Conservation (phyloP, 139 green algal species). For the Micromonas commoda region DNA sequence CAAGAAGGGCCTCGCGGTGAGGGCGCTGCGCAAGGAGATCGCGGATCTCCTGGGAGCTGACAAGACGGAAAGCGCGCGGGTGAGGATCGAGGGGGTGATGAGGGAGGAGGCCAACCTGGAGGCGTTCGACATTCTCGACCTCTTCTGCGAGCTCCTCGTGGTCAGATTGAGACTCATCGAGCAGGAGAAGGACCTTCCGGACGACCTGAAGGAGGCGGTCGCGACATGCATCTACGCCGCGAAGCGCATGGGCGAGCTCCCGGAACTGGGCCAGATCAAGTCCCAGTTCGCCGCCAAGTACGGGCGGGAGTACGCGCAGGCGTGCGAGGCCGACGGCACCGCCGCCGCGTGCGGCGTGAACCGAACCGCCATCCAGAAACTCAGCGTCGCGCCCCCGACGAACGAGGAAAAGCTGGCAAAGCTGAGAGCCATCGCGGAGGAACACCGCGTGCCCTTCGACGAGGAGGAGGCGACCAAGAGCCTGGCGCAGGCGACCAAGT, state of each 20-base stretch:
- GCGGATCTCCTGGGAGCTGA: slow-evolving; percentile 58
- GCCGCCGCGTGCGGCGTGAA: slow-evolving; percentile 10
- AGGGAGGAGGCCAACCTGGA: slow-evolving; percentile 48
- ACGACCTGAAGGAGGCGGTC: slow-evolving; percentile 61
- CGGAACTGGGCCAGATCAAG: slow-evolving; percentile 53
- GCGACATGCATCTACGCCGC: slow-evolving; percentile 36
- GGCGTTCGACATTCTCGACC: slow-evolving; percentile 74
- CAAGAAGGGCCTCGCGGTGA: slow-evolving; percentile 53
- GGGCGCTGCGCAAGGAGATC: slow-evolving; percentile 55
- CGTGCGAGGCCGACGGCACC: background rate
- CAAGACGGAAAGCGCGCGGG: slow-evolving; percentile 71
- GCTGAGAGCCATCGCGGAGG: slow-evolving; percentile 13
- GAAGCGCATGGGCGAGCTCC: slow-evolving; percentile 48
- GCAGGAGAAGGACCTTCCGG: slow-evolving; percentile 59
- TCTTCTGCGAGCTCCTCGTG: slow-evolving; percentile 73
- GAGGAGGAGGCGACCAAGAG: background rate
- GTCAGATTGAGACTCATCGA: slow-evolving; percentile 62
- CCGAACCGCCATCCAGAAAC: background rate
- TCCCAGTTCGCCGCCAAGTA: slow-evolving; percentile 59
- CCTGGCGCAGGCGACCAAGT: no score
- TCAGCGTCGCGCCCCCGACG: background rate
- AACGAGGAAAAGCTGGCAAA: background rate
- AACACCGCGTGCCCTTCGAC: background rate
- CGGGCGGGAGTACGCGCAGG: background rate
- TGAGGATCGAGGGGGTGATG: slow-evolving; percentile 74